phyloP scores from a whole-genome alignment of 2,329 filamentous ascomycete genomes.

The Periconia sp. region DNA sequence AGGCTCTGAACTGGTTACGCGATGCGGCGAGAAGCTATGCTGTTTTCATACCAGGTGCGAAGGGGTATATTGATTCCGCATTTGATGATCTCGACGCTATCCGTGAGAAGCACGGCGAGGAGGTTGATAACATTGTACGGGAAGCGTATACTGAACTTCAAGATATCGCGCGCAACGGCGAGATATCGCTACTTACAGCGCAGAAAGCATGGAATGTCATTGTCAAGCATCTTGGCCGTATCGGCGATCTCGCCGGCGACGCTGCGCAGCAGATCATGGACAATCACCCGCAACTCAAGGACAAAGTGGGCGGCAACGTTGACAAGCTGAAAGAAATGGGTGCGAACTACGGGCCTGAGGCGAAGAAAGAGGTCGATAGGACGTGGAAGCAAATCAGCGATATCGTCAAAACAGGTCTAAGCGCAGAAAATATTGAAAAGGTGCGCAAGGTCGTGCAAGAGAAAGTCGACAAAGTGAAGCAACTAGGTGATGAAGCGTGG shows the following conservation, averaged over 20 bases:
- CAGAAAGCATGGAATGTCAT: conserved; percentile 67
- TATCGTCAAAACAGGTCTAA: conserved; percentile 67
- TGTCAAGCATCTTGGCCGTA: conserved; percentile 64
- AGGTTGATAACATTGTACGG: conserved; percentile 71
- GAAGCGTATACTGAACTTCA: conserved; percentile 73
- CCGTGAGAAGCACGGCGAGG: conserved; percentile 69
- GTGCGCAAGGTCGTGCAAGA: conserved; percentile 70
- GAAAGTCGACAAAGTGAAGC: conserved; percentile 70
- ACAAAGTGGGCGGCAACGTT: conserved; percentile 72
- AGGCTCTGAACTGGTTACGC: conserved; percentile 70
- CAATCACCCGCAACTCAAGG: conserved; percentile 75
- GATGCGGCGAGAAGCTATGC: conserved; percentile 72
- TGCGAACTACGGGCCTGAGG: conserved; percentile 74
- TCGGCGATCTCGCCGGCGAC: conserved; percentile 68
- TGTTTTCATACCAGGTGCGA: conserved; percentile 73
- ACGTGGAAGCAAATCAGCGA: conserved; percentile 72
- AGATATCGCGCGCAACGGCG: conserved; percentile 64
- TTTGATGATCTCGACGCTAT: conserved; percentile 76
- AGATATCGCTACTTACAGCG: conserved; percentile 66
- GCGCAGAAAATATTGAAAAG: conserved; percentile 59
- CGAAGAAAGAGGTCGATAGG: conserved; percentile 76
- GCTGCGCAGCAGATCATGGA: conserved; percentile 69
- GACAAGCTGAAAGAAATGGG: conserved; percentile 73
- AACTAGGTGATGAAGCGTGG: conserved; percentile 75
- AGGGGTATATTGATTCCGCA: conserved; percentile 69